Percentiles rank a stretch among this genome's conserved stretches.
Conservation (phyloP, 345 rosid species). For the Syzygium aromaticum region DNA sequence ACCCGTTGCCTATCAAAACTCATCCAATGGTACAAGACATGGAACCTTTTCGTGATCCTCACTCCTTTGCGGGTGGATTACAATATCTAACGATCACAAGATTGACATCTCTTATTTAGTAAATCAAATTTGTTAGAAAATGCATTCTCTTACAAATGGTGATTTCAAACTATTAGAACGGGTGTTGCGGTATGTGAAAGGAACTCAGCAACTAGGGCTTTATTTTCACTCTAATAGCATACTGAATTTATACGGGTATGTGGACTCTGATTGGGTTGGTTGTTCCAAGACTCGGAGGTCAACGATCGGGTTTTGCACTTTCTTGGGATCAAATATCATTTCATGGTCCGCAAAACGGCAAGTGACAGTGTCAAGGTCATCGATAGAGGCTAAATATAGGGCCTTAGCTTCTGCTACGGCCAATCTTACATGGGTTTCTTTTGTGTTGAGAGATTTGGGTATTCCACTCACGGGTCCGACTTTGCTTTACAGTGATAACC, state of each 20-base stretch:
- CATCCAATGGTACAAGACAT: not conserved
- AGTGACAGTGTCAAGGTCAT: not conserved
- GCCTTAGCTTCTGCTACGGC: not conserved
- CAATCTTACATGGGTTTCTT: not conserved
- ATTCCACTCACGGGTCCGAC: not conserved
- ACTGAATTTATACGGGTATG: not conserved
- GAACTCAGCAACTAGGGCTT: not conserved
- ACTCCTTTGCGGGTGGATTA: not conserved
- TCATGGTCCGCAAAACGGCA: not conserved
- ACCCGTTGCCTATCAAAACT: not conserved
- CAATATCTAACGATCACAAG: not conserved
- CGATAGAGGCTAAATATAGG: not conserved
- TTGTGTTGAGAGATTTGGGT: not conserved
- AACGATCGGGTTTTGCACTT: not conserved
- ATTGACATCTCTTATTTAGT: not conserved
- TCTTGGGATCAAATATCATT: not conserved
- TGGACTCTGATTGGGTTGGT: fast-evolving
- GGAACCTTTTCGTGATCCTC: not conserved
- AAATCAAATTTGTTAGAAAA: not conserved
- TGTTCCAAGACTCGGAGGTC: fast-evolving
- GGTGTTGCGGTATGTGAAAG: not conserved
- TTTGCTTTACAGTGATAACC: not conserved
- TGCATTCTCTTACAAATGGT: not conserved
- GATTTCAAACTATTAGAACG: fast-evolving
- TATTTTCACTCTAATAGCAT: not conserved